Evolutionary conservation across 2,329 filamentous ascomycete species (phyloP), one percentile per base, ranked within the genome.

Genomic region (Chrysosporium queenslandicum): DNA sequence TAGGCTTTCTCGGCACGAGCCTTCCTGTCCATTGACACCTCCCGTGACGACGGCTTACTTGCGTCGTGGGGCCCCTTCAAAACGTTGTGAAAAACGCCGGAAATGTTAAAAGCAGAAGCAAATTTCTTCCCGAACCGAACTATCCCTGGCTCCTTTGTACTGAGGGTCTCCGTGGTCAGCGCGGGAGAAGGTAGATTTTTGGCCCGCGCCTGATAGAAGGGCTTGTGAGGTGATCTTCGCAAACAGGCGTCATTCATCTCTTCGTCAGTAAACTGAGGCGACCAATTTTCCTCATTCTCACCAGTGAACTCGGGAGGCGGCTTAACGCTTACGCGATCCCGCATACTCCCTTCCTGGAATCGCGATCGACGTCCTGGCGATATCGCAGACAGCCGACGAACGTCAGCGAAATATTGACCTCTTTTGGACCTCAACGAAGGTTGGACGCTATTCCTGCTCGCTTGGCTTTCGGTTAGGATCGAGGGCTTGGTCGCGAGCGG

Each of bases 291-390:
- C 11, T 56, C 58, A 11, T 68, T 63, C 9, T 67, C 64, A 5
- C 70, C 80, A 39, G 85, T 74, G 66, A 86, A 89, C 37, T 80
- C 76, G 41, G 78, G 75, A 0, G 86, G 86, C 25, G 87, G 87
- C 54, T 76, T 78, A 54, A 80, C 77, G 62, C 85, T 90, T 29
- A 79, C 74, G 58, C 86, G 82, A 67, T 94, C 87, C 63, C 83
- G 87, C 86, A 95, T 91, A 62, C 85, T 91, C 37, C 85, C 89
- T 69, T 95, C 89, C 34, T 78, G 68, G 58, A 85, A 85, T 51
- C 71, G 83, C 62, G 77, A 94, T 40, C 56, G 55, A 18, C 59
- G 59, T 29, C 46, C 54, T 9, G 40, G 42, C 9, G 42, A 52
- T 4, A 50, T 43, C 9, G 37, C 37, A 39, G 50, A 52, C 27